phyloP scores from a whole-genome alignment of 768 basidiomycete species.

The Auricularia auricula-judae region DNA sequence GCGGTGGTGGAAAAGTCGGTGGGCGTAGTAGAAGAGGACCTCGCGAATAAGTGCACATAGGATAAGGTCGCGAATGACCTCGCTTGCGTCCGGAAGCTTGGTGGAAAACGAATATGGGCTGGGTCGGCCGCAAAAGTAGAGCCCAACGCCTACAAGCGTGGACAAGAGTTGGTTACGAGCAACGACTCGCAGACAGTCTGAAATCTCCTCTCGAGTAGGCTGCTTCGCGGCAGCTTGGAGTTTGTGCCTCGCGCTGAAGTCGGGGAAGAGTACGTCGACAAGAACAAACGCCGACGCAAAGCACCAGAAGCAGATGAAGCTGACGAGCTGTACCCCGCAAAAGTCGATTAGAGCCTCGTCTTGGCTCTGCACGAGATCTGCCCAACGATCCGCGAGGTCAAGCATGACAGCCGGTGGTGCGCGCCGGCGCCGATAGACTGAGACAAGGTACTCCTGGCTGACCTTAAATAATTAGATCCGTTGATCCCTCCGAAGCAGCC shows the following conservation, averaged over 20 bases:
- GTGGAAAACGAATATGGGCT: constrained; percentile 13
- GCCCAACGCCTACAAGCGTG: constrained; percentile 12
- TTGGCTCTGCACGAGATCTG: neutral
- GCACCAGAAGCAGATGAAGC: constrained; percentile 17
- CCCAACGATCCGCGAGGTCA: neutral
- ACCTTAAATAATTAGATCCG: too few relatives aligned
- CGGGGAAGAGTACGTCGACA: constrained; percentile 13
- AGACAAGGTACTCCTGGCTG: too few relatives aligned
- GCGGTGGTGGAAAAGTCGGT: constrained; percentile 19
- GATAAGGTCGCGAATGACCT: constrained; percentile 14
- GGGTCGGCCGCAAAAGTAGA: constrained; percentile 3
- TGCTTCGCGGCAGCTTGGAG: constrained; percentile 19
- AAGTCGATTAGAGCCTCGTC: constrained; percentile 11
- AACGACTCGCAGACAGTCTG: constrained; percentile 16
- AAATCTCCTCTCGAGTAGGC: constrained; percentile 15
- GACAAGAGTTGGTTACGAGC: constrained; percentile 17
- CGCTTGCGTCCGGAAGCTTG: constrained; percentile 10
- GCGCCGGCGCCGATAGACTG: too few relatives aligned
- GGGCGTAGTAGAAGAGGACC: constrained; percentile 21
- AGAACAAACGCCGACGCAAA: constrained; percentile 11
- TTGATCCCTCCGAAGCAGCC: too few relatives aligned
- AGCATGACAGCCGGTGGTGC: neutral
- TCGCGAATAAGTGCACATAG: constrained; percentile 17
- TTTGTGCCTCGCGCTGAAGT: constrained; percentile 17
- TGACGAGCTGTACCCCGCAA: constrained; percentile 14